Base-by-base conservation (phyloP, 352 stramenopile species). In the Pythium vanterpoolii region DNA sequence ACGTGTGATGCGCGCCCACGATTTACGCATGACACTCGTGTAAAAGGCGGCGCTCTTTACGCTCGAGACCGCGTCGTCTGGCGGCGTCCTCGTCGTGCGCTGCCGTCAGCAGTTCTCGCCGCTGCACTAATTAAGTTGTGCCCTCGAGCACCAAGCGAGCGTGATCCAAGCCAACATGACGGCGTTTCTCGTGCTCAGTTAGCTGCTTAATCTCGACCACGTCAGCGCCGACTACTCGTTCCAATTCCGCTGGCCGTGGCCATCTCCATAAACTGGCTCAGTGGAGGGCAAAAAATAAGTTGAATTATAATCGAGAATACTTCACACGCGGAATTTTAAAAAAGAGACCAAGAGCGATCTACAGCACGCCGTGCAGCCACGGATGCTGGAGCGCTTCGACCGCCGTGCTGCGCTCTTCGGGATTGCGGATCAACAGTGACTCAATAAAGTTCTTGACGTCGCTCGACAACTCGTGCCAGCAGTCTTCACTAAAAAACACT, bases 401-500 rank as follows among this genome's bases (percentile, higher is more conserved):
- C 1, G 84, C 84, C 19, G 82, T 90, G 54, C 65, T 82, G 27
- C 84, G 80, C 28, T 86, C 75, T 61, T 94, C 82, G 10, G 84
- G 80, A 60, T 94, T 87, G 16, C 82, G 84, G 56, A 91, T 79
- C 5, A 91, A 71, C 39, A 91, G 56, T 51, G 73, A 60, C 64
- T 90, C 76, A 23, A 93, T 91, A 46, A 93, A 90, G 3, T 59
- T 52, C 66, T 90, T 90, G 30, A 76, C 60, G 26, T 87, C 73
- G 16, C 73, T 67, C 30, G 84, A 91, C 48, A 77, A 61, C 44
- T 64, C 60, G 42, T 73, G 62, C 84, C 84, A 91, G 34, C 71
- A 69, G 30, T 91, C 81, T 13, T 93, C 84, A 18, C 74, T 66
- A 58, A 93, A 93, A 38, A 88, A 85, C 13, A 93, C 76, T 31